Conservation (phyloP, 257 asterid genomes). For the Henckelia pumila region DNA sequence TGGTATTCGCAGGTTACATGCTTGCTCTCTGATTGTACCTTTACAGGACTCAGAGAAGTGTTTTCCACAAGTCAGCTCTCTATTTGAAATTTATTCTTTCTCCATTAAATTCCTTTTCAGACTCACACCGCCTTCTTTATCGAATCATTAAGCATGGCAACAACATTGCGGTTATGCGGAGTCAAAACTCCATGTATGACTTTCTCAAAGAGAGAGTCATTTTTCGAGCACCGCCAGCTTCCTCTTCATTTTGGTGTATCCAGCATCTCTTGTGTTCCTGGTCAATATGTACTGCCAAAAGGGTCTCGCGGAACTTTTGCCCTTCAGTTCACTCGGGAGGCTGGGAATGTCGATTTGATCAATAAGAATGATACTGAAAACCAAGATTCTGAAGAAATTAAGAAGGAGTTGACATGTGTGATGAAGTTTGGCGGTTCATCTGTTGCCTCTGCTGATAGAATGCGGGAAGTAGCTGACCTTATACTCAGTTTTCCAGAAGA, state of each 20-base stretch:
- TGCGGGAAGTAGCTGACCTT: conserved; percentile 58
- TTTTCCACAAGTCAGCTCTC: conserved; percentile 21
- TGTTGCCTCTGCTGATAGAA: conserved; percentile 52
- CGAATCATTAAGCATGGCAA: conserved; percentile 35
- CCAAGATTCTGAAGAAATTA: conserved; percentile 31
- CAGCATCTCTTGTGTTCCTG: conserved; percentile 26
- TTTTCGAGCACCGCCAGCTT: conserved; percentile 30
- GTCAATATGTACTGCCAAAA: conserved; percentile 24
- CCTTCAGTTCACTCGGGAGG: conserved; percentile 34
- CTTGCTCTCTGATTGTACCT: conserved; percentile 18
- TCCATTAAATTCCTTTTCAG: background rate
- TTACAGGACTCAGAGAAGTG: conserved; percentile 13
- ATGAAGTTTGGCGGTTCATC: conserved; percentile 75
- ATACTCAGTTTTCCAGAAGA: conserved; percentile 58
- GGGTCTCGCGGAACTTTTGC: conserved; percentile 25
- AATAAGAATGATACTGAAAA: conserved; percentile 32
- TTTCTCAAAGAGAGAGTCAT: conserved; percentile 27
- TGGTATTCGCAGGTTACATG: conserved; percentile 25
- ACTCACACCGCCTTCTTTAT: background rate
- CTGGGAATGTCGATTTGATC: conserved; percentile 36
- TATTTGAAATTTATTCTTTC: conserved; percentile 11
- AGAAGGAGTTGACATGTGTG: conserved; percentile 44
- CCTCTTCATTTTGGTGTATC: conserved; percentile 29
- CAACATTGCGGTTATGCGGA: conserved; percentile 47
- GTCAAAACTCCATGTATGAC: conserved; percentile 37